A percentile compares a stretch with the other conserved stretches of the same genome.
Conservation (phyloP, 257 asterid species). For the Plantago major region DNA sequence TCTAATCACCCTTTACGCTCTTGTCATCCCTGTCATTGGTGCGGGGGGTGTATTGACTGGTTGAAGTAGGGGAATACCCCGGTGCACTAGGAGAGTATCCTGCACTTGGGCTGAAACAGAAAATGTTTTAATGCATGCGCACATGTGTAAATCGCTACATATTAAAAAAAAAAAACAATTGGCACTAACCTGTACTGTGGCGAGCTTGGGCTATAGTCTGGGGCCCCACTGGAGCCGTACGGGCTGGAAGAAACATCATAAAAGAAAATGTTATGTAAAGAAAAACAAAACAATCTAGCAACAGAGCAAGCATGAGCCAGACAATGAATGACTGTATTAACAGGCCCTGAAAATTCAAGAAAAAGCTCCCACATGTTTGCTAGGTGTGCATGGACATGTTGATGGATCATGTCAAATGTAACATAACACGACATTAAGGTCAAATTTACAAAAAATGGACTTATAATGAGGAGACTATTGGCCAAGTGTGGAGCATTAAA, state of each 20-base stretch:
- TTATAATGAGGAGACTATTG: neutral
- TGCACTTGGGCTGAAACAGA: slow-evolving; percentile 72
- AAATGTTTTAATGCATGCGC: neutral
- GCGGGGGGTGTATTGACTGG: slow-evolving; percentile 77
- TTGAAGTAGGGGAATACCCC: slow-evolving; percentile 88
- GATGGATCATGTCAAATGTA: too few relatives aligned
- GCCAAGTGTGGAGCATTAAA: too few relatives aligned
- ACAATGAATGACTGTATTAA: neutral
- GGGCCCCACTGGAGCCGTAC: slow-evolving; percentile 55
- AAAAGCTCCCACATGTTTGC: too few relatives aligned
- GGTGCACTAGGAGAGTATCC: slow-evolving; percentile 98
- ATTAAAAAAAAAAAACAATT: neutral
- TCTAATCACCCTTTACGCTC: slow-evolving; percentile 55
- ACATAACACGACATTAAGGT: too few relatives aligned
- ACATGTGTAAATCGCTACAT: too few relatives aligned
- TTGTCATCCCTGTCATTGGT: slow-evolving; percentile 53
- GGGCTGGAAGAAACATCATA: slow-evolving; percentile 46
- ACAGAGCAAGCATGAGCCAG: neutral
- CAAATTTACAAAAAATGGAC: neutral
- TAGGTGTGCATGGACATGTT: too few relatives aligned
- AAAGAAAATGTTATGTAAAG: slow-evolving; percentile 14
- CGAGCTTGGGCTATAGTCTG: slow-evolving; percentile 88
- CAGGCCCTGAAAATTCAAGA: too few relatives aligned
- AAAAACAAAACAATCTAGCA: neutral
- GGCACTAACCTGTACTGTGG: slow-evolving; percentile 75